Percentiles rank a stretch among this genome's conserved stretches.
These are phyloP conservation scores for Ophiostoma tasmaniense DNA, from an alignment of 2,329 filamentous ascomycete genomes.

Conservation along the genomic window DNA sequence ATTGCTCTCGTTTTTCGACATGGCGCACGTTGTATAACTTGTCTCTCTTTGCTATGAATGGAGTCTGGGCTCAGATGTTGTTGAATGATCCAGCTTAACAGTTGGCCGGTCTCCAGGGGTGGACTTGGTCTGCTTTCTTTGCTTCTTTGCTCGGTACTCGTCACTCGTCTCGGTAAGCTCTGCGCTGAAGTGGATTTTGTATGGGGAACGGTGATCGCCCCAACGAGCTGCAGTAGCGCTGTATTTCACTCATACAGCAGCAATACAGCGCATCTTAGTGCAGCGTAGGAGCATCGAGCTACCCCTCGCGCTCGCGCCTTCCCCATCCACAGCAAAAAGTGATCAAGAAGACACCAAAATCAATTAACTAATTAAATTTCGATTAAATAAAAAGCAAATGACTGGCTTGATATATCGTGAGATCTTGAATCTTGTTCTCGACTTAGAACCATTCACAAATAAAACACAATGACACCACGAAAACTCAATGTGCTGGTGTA, in stretches of 20 bases:
- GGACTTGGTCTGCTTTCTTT: not conserved
- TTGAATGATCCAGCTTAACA: not conserved
- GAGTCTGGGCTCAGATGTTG: not conserved
- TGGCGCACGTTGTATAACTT: constrained; percentile 24
- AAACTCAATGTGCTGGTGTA: constrained; percentile 91
- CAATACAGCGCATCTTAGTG: not conserved
- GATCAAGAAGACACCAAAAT: not conserved
- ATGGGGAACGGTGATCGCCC: not conserved
- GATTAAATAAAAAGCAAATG: not conserved
- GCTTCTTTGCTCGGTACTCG: not conserved
- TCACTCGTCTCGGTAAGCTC: not conserved
- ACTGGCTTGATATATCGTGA: not conserved
- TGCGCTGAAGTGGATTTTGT: not conserved
- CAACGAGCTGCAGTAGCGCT: not conserved
- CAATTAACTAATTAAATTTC: not conserved
- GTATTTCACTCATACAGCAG: not conserved
- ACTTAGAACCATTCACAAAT: not conserved
- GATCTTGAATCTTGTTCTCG: not conserved
- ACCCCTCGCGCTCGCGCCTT: not conserved
- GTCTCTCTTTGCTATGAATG: not conserved
- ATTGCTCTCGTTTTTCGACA: constrained; percentile 50
- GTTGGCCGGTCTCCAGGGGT: not conserved
- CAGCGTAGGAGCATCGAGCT: not conserved
- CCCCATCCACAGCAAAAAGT: not conserved
- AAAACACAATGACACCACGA: constrained; percentile 49